Percentiles rank a stretch among this genome's conserved stretches.
phyloP scores from a whole-genome alignment of 495 filamentous ascomycete genomes.

The Aspergillus wentii region DNA sequence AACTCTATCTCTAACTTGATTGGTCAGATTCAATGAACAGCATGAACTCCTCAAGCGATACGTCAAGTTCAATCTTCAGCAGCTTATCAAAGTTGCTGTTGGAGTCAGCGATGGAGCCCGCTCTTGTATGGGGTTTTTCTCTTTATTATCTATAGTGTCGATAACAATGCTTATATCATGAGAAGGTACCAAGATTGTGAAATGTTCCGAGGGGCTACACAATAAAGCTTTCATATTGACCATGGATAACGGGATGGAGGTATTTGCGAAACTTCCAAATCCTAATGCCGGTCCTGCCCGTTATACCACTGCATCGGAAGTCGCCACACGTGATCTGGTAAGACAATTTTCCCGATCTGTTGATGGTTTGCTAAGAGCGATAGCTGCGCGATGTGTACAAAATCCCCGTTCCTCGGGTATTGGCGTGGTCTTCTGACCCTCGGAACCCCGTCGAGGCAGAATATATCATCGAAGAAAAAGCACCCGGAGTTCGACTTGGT shows the following conservation, averaged over 20 bases:
- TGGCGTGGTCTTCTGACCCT: slow-evolving; percentile 28
- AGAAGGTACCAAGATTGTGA: slow-evolving; percentile 26
- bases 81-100: slow-evolving; percentile 27
- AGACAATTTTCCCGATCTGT: slow-evolving; percentile 7
- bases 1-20: slow-evolving; percentile 6
- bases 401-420: slow-evolving; percentile 26
- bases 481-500: slow-evolving; percentile 27
- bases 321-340: slow-evolving; percentile 33
- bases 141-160: background rate
- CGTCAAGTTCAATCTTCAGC: slow-evolving; percentile 30
- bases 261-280: slow-evolving; percentile 32
- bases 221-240: slow-evolving; percentile 26
- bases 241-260: slow-evolving; percentile 34
- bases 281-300: slow-evolving; percentile 25
- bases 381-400: slow-evolving; percentile 32
- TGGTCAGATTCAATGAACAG: slow-evolving; percentile 28
- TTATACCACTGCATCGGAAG: slow-evolving; percentile 23
- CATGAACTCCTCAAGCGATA: slow-evolving; percentile 28
- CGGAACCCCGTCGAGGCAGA: slow-evolving; percentile 27
- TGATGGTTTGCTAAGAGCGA: background rate
- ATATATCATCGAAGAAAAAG: slow-evolving; percentile 39
- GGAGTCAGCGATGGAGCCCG: slow-evolving; percentile 21
- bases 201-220: slow-evolving; percentile 28
- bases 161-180: background rate
- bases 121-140: slow-evolving; percentile 21